Evolutionary conservation across 2,329 filamentous ascomycete genomes (phyloP), one percentile per base, ranked within the genome.

Genomic region (Nothophoma quercina): DNA sequence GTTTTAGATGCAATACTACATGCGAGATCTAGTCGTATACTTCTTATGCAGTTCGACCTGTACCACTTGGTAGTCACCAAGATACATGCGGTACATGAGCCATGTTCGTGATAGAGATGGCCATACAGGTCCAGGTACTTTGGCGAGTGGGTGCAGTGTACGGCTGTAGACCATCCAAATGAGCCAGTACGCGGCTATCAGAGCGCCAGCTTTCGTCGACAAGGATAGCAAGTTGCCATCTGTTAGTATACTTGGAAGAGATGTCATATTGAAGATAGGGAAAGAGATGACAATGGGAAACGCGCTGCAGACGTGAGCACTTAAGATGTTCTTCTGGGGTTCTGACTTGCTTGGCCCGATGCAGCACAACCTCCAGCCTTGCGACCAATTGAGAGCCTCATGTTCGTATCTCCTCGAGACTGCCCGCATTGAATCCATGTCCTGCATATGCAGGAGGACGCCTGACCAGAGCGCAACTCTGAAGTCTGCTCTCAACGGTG

Each of bases 31-130:
- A n/a, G n/a, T n/a, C n/a, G n/a, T 9, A 25, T 23, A 54, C 39
- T 35, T 49, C 1, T 56, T 12, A 21, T 69, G 65, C 1, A 67
- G 52, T 6, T 34, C 21, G 5, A 55, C 35, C 23, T 60, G 51
- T 6, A 30, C 25, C 3, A 55, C 35, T n/a, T 68, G 61, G 4
- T 65, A 44, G 32, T 68, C 64, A 3, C 64, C 64, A n/a, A 26
- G 34, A 19, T 56, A 55, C 26, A 59, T 57, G 18, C 55, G 59
- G 23, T 62, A 59, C 58, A 68, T 63, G 22, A 65, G 50, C 64
- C 63, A 69, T 59, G 59, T 58, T 26, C 65, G 56, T 3, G 64
- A 64, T 5, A 69, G 18, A 5, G 62, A 59, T 3, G 64, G 51
- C 64, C 62, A 69, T 13, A 67, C 36, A 1, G 64, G 63, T 0